These are phyloP conservation scores for Didymella exigua DNA, from an alignment of 2,329 filamentous ascomycete species.

Conservation along the genomic window DNA sequence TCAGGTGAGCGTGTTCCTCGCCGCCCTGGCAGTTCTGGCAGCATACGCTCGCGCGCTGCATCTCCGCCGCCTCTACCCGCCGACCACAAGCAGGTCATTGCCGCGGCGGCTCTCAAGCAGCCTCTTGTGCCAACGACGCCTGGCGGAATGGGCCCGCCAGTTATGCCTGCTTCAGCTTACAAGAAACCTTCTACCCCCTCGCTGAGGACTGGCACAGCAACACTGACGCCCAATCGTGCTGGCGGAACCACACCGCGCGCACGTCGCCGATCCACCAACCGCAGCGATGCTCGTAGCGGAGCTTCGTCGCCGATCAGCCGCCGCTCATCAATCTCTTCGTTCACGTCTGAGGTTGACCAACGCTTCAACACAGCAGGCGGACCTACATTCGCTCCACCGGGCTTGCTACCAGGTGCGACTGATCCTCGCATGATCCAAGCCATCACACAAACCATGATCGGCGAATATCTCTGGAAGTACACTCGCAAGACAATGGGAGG, in stretches of 20 bases:
- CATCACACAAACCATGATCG: constrained; percentile 99
- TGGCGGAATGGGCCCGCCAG: constrained; percentile 79
- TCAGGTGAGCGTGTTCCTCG: constrained; percentile 46
- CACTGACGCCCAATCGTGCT: constrained; percentile 49
- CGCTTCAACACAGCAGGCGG: constrained; percentile 74
- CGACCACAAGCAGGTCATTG: constrained; percentile 84
- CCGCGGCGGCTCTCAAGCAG: constrained; percentile 70
- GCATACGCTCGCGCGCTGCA: constrained; percentile 60
- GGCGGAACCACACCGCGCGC: constrained; percentile 63
- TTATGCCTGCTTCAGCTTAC: constrained; percentile 77
- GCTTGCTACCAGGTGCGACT: constrained; percentile 70
- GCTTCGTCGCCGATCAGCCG: constrained; percentile 62
- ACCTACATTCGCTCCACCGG: constrained; percentile 56
- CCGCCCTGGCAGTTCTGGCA: constrained; percentile 76
- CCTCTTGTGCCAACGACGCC: constrained; percentile 42
- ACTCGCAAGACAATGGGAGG: constrained; percentile 91
- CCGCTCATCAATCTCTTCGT: constrained; percentile 90
- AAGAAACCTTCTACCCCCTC: constrained; percentile 53
- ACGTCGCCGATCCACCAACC: constrained; percentile 46
- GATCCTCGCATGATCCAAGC: constrained; percentile 99
- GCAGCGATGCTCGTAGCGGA: constrained; percentile 52
- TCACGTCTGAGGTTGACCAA: constrained; percentile 89
- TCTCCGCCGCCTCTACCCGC: constrained; percentile 74
- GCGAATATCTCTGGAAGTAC: constrained; percentile 98
- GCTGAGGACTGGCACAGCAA: constrained; percentile 51